Percentiles rank a stretch among this genome's conserved stretches.
These are phyloP conservation scores for Microglena sp. DNA, from an alignment of 139 green algal species.

Conservation along the genomic window DNA sequence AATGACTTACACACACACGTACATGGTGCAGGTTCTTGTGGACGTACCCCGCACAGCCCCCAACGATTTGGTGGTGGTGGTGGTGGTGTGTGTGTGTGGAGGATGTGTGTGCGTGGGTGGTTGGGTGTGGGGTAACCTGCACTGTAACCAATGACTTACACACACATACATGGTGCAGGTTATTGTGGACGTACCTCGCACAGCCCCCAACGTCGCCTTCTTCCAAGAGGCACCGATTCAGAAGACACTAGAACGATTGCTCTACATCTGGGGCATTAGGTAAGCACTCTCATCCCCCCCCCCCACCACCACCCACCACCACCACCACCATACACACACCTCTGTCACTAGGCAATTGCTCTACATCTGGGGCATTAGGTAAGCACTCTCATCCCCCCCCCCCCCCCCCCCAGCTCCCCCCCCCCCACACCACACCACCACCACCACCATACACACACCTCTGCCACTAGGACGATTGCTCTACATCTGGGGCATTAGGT, in stretches of 20 bases:
- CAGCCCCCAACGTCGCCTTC: constrained; percentile 78
- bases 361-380: not conserved
- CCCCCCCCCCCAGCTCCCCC: no score
- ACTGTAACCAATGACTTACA: not conserved
- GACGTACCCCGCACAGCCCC: not conserved
- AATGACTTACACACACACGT: not conserved
- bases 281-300: no score
- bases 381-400: not conserved
- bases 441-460: no score
- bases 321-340: not conserved
- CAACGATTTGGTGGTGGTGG: not conserved
- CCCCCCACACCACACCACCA: no score
- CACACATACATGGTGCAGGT: constrained; percentile 53
- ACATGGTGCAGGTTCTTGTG: not conserved
- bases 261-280: constrained; percentile 94
- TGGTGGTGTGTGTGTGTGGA: no score
- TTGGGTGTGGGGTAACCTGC: no score
- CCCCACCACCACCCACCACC: no score
- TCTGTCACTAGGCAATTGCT: not conserved
- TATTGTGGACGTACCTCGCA: constrained; percentile 84
- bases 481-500: no score
- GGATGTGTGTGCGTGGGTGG: no score
- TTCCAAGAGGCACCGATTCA: constrained; percentile 78
- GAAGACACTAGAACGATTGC: constrained; percentile 72
- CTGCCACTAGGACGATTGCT: no score